These are phyloP conservation scores for Aureobasidium sp. DNA, from an alignment of 2,329 filamentous ascomycete genomes.

Conservation along the genomic window DNA sequence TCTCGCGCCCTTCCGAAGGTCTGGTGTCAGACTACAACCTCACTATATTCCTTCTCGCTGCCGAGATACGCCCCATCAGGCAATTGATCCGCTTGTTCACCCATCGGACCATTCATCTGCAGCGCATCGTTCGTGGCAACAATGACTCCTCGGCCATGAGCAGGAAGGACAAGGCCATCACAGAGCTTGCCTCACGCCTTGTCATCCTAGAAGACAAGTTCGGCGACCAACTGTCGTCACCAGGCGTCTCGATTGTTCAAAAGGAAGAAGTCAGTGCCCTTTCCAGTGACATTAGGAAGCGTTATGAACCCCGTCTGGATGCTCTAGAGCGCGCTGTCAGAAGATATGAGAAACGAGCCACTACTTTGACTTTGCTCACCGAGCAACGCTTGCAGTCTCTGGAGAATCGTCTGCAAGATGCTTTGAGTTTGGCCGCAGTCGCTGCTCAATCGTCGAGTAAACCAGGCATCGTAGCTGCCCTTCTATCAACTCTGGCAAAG, in stretches of 20 bases:
- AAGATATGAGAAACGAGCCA: conserved; percentile 82
- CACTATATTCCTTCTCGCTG: conserved; percentile 78
- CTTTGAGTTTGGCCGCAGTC: conserved; percentile 70
- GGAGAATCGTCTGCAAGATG: conserved; percentile 64
- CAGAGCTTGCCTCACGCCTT: conserved; percentile 23
- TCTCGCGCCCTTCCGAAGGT: conserved; percentile 76
- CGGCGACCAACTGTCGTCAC: neutral
- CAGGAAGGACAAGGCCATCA: conserved; percentile 15
- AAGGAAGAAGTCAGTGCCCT: conserved; percentile 26
- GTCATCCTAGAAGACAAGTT: conserved; percentile 26
- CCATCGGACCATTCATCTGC: conserved; percentile 69
- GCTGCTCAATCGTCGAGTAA: conserved; percentile 45
- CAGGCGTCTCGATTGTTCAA: conserved; percentile 18
- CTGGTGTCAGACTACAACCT: conserved; percentile 90
- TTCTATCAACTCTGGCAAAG: conserved; percentile 17
- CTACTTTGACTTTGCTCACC: conserved; percentile 64
- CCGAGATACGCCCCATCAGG: conserved; percentile 74
- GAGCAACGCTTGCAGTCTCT: conserved; percentile 66
- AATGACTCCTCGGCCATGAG: conserved; percentile 17
- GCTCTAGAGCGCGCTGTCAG: conserved; percentile 81
- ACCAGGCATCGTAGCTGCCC: conserved; percentile 19
- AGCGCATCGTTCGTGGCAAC: conserved; percentile 53
- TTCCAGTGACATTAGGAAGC: conserved; percentile 49
- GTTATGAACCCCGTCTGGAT: conserved; percentile 75
- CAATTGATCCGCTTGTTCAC: conserved; percentile 77